These are phyloP conservation scores for Pseudotulostoma volvatum DNA, from an alignment of 495 filamentous ascomycete species.

Conservation along the genomic window DNA sequence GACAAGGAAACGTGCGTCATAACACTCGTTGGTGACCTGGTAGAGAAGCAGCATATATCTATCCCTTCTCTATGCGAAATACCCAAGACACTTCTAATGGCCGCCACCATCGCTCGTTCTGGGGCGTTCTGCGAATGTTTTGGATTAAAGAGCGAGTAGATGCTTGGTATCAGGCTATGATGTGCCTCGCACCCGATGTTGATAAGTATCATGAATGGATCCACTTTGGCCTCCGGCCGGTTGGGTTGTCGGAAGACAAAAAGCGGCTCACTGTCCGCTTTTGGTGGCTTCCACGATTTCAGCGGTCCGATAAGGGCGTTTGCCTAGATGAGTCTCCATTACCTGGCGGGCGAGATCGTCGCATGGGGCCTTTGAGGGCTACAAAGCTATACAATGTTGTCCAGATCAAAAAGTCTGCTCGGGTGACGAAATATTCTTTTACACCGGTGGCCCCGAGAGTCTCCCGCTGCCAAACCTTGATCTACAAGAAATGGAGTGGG, in stretches of 20 bases:
- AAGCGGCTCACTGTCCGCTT: neutral
- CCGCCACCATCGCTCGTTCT: neutral
- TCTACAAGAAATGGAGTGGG: constrained; percentile 2
- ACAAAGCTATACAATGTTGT: neutral
- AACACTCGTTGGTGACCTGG: neutral
- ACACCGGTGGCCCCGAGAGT: neutral
- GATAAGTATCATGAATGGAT: neutral
- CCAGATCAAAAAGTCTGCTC: neutral
- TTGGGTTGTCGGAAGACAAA: neutral
- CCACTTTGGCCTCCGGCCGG: neutral
- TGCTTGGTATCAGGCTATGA: constrained; percentile 1
- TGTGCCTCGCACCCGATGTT: constrained; percentile 1
- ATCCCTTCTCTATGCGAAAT: neutral
- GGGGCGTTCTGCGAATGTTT: neutral
- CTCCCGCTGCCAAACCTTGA: neutral
- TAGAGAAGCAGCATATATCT: neutral
- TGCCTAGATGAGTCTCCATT: neutral
- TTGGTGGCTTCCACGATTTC: neutral
- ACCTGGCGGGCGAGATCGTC: neutral
- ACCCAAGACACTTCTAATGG: neutral
- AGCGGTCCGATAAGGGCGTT: neutral
- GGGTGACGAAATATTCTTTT: neutral
- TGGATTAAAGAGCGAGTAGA: neutral
- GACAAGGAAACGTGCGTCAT: neutral
- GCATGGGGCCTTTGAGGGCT: neutral